A percentile compares a stretch with the other conserved stretches of the same genome.
phyloP scores from a whole-genome alignment of 495 filamentous ascomycete species.

The Lasiosphaeria hispida region DNA sequence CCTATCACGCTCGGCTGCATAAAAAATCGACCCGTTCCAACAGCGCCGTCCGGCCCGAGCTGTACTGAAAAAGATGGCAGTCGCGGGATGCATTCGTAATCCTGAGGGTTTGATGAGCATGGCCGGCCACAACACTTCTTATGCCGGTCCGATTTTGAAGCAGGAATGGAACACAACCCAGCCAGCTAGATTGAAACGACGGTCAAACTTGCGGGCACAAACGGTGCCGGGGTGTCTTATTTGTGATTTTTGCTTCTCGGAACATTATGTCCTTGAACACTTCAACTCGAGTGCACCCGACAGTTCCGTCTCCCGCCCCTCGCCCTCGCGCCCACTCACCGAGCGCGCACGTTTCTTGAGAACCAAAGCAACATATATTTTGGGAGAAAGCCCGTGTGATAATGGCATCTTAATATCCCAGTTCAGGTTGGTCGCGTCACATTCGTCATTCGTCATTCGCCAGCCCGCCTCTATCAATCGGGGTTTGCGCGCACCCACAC shows the following conservation, averaged over 20 bases:
- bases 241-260: no score
- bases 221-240: not conserved
- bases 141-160: not conserved
- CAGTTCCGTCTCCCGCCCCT: no score
- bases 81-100: not conserved
- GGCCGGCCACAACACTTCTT: conserved; percentile 3
- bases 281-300: no score
- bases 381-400: not conserved
- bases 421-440: not conserved
- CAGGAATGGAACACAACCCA: conserved; percentile 2
- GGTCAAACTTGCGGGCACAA: conserved; percentile 1
- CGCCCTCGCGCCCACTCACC: no score
- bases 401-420: not conserved
- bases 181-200: conserved; percentile 7
- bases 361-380: not conserved
- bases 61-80: not conserved
- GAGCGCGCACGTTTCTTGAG: not conserved
- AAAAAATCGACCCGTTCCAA: no score
- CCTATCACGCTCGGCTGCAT: no score
- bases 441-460: not conserved
- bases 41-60: not conserved
- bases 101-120: conserved; percentile 13
- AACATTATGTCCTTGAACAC: no score
- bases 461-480: not conserved
- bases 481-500: not conserved